Percentiles rank a stretch among this genome's conserved stretches.
Evolutionary conservation across 495 filamentous ascomycete genomes (phyloP).

Genomic region (Hyaloscypha finlandica): DNA sequence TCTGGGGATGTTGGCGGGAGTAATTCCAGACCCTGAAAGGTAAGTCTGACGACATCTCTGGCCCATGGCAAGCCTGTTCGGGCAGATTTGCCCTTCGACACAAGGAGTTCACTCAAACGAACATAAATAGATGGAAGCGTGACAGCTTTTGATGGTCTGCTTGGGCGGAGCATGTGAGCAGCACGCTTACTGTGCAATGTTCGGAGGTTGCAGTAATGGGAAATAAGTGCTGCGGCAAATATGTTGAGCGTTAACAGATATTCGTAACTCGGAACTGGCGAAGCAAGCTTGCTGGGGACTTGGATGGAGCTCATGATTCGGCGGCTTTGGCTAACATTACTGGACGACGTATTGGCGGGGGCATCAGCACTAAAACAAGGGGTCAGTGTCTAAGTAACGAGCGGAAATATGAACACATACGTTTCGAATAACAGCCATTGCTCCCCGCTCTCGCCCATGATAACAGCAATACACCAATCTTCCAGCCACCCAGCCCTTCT

Average conservation of each 20-base stretch:
- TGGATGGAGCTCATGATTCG: slow-evolving; percentile 17
- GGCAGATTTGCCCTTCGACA: slow-evolving; percentile 13
- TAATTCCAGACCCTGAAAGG: slow-evolving; percentile 48
- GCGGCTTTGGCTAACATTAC: not conserved
- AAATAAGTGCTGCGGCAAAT: slow-evolving; percentile 37
- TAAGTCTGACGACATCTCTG: slow-evolving; percentile 53
- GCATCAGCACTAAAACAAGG: slow-evolving; percentile 11
- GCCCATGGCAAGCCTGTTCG: slow-evolving; percentile 47
- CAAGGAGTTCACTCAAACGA: slow-evolving; percentile 45
- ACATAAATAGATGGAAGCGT: slow-evolving; percentile 47
- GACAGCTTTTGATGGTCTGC: slow-evolving; percentile 34
- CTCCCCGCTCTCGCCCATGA: slow-evolving; percentile 71
- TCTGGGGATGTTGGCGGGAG: slow-evolving; percentile 28
- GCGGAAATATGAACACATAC: slow-evolving; percentile 18
- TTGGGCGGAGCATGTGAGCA: slow-evolving; percentile 27
- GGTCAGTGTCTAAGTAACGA: slow-evolving; percentile 10
- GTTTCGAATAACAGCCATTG: slow-evolving; percentile 68
- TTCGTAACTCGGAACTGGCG: slow-evolving; percentile 26
- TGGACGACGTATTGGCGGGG: not conserved
- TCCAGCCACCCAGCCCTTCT: slow-evolving; percentile 60
- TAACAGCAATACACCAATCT: slow-evolving; percentile 69
- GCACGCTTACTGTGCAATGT: slow-evolving; percentile 43
- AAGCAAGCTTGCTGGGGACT: slow-evolving; percentile 24
- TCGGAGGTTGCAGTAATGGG: slow-evolving; percentile 46
- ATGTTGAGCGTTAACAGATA: slow-evolving; percentile 31